phyloP scores from a whole-genome alignment of 306 rosid genomes.

The Dicorynia guianensis region DNA sequence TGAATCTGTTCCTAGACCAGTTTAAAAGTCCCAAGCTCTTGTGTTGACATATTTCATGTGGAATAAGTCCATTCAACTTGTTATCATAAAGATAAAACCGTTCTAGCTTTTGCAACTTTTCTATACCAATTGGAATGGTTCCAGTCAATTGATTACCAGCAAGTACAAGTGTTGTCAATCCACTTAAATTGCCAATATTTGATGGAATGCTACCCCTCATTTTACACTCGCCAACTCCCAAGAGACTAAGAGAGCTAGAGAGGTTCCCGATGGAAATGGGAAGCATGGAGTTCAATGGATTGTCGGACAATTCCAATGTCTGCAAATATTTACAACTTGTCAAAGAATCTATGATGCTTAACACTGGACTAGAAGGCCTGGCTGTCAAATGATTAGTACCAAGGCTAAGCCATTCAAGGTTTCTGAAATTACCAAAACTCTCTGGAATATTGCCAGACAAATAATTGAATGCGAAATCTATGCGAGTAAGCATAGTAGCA shows the following conservation, averaged over 20 bases:
- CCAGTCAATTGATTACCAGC: not conserved
- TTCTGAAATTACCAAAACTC: no score
- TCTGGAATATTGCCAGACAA: not conserved
- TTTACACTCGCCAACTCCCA: no score
- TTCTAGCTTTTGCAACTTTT: not conserved
- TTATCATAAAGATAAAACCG: not conserved
- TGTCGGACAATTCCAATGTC: not conserved
- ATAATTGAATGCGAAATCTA: not conserved
- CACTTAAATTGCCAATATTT: conserved; percentile 1
- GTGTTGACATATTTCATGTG: not conserved
- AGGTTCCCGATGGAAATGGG: not conserved
- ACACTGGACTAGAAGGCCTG: no score
- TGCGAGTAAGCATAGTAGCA: not conserved
- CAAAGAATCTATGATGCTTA: not conserved
- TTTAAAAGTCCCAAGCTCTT: not conserved
- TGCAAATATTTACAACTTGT: not conserved
- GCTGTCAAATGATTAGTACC: no score
- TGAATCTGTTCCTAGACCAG: not conserved
- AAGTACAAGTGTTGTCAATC: not conserved
- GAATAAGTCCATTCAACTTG: not conserved
- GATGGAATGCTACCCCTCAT: no score
- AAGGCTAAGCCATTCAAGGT: no score
- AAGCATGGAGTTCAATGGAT: conserved; percentile 30
- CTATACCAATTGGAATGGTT: not conserved
- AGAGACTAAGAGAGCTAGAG: not conserved